Evolutionary conservation across 176 grass and related monocot genomes (phyloP), one percentile per base, ranked within the genome.

Genomic region (Musa beccarii): DNA sequence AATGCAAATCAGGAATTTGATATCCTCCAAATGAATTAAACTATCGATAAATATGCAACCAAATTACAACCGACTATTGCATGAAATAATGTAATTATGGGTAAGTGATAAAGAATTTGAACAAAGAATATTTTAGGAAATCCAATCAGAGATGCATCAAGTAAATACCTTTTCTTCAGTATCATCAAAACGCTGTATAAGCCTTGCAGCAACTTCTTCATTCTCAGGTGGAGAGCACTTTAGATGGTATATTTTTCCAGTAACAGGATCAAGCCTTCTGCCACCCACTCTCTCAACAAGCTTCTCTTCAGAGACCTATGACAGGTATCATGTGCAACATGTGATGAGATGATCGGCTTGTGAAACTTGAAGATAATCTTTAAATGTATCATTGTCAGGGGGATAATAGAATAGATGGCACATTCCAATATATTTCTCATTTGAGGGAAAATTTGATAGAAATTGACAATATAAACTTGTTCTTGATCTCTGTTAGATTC

Each of bases 161-260:
- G 49, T 17, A 61, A 29, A 2, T 87, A 98, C 95, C 95, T 98
- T 98, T 79, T 98, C 95, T 87, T 98, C 90, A 15, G 95, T 91
- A 61, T 98, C 95, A 75, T 98, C 95, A 81, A 94, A 99, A 66
- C 95, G 86, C 56, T 91, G 90, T 26, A 84, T 94, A 80, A 99
- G 90, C 77, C 90, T 92, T 69, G 88, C 79, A 67, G 95, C 86
- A 49, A 99, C 89, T 87, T 94, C 95, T 74, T 94, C 95, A 81
- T 81, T 99, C 80, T 99, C 90, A 73, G 95, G 95, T 9, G 90
- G 95, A 80, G 95, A 94, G 68, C 91, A 99, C 61, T 85, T 94
- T 51, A 99, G 79, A 85, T 99, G 95, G 74, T 99, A 99, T 79
- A 99, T 99, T 81, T 88, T 99, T 25, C 95, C 95, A 54, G 95